Percentiles rank a stretch among this genome's conserved stretches.
Evolutionary conservation across 306 rosid genomes (phyloP).

Genomic region (Corylus americana): DNA sequence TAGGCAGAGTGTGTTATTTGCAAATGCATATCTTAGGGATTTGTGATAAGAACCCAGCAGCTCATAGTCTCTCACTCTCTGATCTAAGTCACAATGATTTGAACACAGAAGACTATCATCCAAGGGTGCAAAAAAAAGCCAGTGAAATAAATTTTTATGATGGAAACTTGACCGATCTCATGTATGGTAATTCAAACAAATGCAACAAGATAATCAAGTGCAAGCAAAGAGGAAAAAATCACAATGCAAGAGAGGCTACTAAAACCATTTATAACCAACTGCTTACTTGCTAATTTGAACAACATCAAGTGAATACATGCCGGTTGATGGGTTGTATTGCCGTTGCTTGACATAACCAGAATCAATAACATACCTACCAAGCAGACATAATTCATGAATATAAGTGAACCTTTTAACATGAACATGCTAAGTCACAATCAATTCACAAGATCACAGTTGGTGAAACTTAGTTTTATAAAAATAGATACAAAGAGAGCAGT

Average conservation of each 20-base stretch:
- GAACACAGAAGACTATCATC: background rate
- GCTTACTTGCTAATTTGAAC: constrained; percentile 98
- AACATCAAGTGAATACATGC: constrained; percentile 96
- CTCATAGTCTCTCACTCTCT: background rate
- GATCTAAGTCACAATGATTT: background rate
- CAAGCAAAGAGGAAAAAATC: background rate
- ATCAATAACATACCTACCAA: constrained; percentile 85
- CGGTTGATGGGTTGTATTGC: constrained; percentile 90
- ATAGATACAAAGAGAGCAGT: background rate
- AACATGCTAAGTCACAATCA: constrained; percentile 13
- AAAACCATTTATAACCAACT: constrained; percentile 13
- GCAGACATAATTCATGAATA: constrained; percentile 10
- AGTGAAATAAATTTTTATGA: background rate
- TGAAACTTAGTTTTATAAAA: background rate
- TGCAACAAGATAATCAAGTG: background rate
- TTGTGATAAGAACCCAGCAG: background rate
- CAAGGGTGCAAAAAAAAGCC: background rate
- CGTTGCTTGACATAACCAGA: constrained; percentile 98
- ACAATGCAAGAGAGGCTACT: background rate
- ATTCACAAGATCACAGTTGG: constrained; percentile 17
- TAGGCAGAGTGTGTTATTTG: background rate
- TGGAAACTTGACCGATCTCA: background rate
- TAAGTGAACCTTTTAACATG: constrained; percentile 21
- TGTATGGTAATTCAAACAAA: background rate
- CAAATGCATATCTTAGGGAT: background rate